Evolutionary conservation across 2,329 filamentous ascomycete genomes (phyloP), one percentile per base, ranked within the genome.

Genomic region (Ophiostoma ulmi): DNA sequence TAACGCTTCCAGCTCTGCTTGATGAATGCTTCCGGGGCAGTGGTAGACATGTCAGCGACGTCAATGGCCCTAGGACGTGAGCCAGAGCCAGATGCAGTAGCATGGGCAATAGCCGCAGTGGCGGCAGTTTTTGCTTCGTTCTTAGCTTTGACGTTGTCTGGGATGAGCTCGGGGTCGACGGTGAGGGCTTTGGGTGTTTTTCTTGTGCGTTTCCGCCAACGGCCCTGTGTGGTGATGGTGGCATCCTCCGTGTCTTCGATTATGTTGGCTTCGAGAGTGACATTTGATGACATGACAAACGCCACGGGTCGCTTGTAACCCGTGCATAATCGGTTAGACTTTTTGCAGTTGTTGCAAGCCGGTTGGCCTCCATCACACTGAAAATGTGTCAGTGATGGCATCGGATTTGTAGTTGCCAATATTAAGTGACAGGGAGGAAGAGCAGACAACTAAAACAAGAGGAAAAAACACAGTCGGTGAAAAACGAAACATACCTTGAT

Each of bases 321-420:
- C 3, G 75, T 75, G 65, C 75, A 76, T 4, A 74, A 35, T 2
- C 75, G 73, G 41, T 72, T 73, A 10, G 74, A 74, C 44, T 74
- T 75, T 41, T 65, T 69, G 71, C 75, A 76, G 70, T 82, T 75
- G 72, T 63, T 70, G 39, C 75, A 76, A 5, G 55, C 26, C 1
- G 75, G 75, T 3, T 64, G 72, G 26, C 72, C 72, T 7, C 71
- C 70, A 69, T 74, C 74, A 35, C 75, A 76, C 75, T 76, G 55
- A n/a, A 61, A 20, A 35, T 20, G 22, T 36, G 38, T 44, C 22
- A 67, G 65, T 48, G 13, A 35, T 44, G 36, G 17, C 20, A 14
- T 67, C 4, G 22, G 22, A 0, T 31, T 31, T 10, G 11, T 10
- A 17, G 20, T 13, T 26, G 22, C 17, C 44, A n/a, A 20, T 5